phyloP scores from a whole-genome alignment of 2,329 filamentous ascomycete genomes.

The Penicillium sclerotiorum region DNA sequence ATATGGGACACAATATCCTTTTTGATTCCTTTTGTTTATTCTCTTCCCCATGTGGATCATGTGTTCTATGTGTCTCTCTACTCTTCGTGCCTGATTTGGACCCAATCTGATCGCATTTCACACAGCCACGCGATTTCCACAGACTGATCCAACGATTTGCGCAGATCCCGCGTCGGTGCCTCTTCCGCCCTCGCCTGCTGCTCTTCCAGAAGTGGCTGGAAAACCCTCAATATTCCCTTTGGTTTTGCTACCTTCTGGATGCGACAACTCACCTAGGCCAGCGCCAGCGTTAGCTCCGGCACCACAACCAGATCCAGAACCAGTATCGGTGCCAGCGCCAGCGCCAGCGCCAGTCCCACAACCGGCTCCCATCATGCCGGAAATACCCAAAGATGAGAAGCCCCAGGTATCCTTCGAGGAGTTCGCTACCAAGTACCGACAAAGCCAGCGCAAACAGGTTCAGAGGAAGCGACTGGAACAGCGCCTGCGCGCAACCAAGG shows the following conservation, averaged over 20 bases:
- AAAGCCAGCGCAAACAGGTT: conserved; percentile 45
- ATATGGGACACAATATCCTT: too few relatives aligned
- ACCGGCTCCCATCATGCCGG: conserved; percentile 11
- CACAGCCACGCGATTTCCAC: conserved; percentile 36
- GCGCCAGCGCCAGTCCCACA: conserved; percentile 30
- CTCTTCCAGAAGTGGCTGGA: conserved; percentile 6
- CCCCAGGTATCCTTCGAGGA: conserved; percentile 46
- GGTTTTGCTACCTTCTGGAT: conserved; percentile 9
- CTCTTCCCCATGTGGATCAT: neutral
- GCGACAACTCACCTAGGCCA: neutral
- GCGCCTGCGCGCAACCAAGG: conserved; percentile 44
- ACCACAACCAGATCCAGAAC: conserved; percentile 18
- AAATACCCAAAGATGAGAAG: conserved; percentile 20
- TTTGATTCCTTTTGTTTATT: neutral
- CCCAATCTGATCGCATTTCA: conserved; percentile 24
- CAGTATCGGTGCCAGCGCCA: neutral
- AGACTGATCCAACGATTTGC: conserved; percentile 32
- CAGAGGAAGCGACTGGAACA: conserved; percentile 44
- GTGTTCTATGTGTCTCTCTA: conserved; percentile 1
- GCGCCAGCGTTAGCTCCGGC: conserved; percentile 26
- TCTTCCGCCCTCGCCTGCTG: conserved; percentile 25
- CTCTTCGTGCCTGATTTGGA: conserved; percentile 24
- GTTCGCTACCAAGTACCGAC: conserved; percentile 46
- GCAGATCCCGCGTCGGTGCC: conserved; percentile 29
- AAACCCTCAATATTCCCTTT: conserved; percentile 26